Evolutionary conservation across 805 yeast species (phyloP), one percentile per base, ranked within the genome.

Genomic region (Helenozyma baotianmanensis): DNA sequence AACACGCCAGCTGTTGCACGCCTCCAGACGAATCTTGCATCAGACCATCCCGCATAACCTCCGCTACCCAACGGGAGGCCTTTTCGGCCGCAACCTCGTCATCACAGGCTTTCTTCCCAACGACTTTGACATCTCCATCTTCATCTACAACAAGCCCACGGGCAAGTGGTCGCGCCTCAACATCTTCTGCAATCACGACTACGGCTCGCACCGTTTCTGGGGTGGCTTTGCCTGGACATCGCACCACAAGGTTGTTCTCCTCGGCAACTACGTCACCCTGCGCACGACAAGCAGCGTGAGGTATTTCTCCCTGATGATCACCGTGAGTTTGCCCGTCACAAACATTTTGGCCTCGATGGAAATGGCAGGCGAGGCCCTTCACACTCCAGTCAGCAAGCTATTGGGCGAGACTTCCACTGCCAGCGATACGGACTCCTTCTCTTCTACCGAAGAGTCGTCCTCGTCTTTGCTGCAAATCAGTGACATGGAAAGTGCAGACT

Each of bases 211-310:
- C 47, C 60, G 81, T 32, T 68, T 80, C 31, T 76, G 84, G 75
- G 79, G 76, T 40, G 76, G 82, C 0, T 78, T 72, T 55, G 77
- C 77, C 1, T 83, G 94, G 94, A 72, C 71, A 21, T 80, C 89
- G 1, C 94, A 83, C 54, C 90, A 83, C 49, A 78, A 77, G 51
- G 77, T 80, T 1, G 59, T 80, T 1, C 54, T 81, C 18, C 47
- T 83, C 22, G 92, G 92, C 1, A 70, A 68, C 42, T 47, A 51
- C 21, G 58, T 64, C n/a, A 65, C 74, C 3, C 56, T 70, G 1
- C 51, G 51, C 25, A 66, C 77, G 3, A 60, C 72, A 3, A 68
- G 76, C 32, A 60, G 72, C 33, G 60, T 70, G 11, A 58, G 76
- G 29, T 72, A 56, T 43, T 77, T 51, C 68, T 74, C 65, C 36